These are phyloP conservation scores for Ananas comosus DNA, from an alignment of 176 grass and related monocot species.

Conservation along the genomic window DNA sequence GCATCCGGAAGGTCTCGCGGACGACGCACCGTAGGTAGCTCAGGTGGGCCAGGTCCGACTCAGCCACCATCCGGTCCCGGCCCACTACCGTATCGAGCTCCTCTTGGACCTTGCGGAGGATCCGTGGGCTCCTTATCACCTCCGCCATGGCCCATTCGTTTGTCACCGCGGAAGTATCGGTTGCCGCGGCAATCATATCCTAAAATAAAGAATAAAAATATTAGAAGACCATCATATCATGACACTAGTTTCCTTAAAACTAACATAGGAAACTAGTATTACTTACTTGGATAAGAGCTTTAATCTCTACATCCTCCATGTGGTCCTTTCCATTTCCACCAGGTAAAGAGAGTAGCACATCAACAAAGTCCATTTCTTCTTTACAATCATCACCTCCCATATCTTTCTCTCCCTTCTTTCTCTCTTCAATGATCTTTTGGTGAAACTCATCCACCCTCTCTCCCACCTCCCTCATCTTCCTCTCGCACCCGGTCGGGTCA, in stretches of 20 bases:
- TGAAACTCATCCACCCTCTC: conserved; percentile 87
- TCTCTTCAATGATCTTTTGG: conserved; percentile 88
- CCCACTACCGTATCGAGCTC: conserved; percentile 64
- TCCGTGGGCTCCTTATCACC: conserved; percentile 69
- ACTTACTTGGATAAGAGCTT: conserved; percentile 83
- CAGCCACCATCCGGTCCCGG: conserved; percentile 40
- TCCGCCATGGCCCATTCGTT: conserved; percentile 96
- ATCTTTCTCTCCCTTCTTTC: conserved; percentile 40
- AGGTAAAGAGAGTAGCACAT: conserved; percentile 73
- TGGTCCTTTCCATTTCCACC: conserved; percentile 59
- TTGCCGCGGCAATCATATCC: conserved; percentile 85
- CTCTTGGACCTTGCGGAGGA: conserved; percentile 52
- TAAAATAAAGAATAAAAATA: not conserved
- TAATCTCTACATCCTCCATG: conserved; percentile 87
- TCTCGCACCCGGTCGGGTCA: conserved; percentile 65
- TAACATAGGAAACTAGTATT: no score
- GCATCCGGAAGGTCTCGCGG: conserved; percentile 80
- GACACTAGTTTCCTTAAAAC: no score
- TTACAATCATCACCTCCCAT: conserved; percentile 22
- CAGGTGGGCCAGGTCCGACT: conserved; percentile 51
- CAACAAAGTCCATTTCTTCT: conserved; percentile 68
- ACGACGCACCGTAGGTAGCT: conserved; percentile 74
- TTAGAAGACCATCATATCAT: no score
- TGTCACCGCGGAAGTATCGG: conserved; percentile 62
- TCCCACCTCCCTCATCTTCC: conserved; percentile 75